A percentile compares a stretch with the other conserved stretches of the same genome.
Conservation (phyloP, 176 grass and related monocot genomes). For the Phyllostachys edulis region DNA sequence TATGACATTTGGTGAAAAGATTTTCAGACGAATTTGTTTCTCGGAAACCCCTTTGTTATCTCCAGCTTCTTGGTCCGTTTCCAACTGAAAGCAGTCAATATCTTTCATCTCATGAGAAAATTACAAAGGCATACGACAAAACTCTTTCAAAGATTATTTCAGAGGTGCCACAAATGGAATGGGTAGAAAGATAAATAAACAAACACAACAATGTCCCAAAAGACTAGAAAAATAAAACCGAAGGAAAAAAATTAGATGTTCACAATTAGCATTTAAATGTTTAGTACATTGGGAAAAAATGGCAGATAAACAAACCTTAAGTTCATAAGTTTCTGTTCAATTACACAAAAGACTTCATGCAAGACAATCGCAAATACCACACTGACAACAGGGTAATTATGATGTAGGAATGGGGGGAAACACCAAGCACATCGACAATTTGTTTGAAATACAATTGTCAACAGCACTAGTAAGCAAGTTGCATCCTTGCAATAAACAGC, state of each 20-base stretch:
- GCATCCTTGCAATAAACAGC: neutral
- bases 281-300: neutral
- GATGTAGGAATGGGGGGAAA: neutral
- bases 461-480: neutral
- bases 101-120: constrained; percentile 24
- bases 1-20: constrained; percentile 87
- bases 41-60: constrained; percentile 81
- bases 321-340: neutral
- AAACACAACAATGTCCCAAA: neutral
- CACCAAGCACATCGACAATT: neutral
- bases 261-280: neutral
- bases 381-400: neutral
- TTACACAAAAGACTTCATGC: neutral
- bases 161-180: constrained; percentile 4
- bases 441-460: neutral
- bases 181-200: neutral
- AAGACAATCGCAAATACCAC: neutral
- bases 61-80: constrained; percentile 90
- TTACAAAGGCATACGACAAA: constrained; percentile 20
- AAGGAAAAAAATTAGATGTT: neutral
- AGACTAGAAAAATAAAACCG: constrained; percentile 17
- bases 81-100: constrained; percentile 51
- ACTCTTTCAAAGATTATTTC: constrained; percentile 2
- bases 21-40: constrained; percentile 89
- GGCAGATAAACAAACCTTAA: neutral